A percentile compares a stretch with the other conserved stretches of the same genome.
Evolutionary conservation across 371 early-diverging fungal species (phyloP).

Genomic region (Mortierella polycephala): DNA sequence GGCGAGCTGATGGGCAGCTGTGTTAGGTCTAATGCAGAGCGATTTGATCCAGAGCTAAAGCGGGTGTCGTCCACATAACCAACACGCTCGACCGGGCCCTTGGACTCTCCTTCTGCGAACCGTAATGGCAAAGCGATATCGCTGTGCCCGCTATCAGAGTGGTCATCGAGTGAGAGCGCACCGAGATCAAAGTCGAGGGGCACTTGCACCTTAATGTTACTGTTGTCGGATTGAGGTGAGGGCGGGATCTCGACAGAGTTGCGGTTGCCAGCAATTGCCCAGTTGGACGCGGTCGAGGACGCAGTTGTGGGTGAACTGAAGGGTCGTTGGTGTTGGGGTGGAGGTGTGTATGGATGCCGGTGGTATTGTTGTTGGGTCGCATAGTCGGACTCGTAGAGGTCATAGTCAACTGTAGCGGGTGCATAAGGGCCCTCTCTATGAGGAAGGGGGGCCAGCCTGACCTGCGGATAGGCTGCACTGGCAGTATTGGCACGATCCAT

Average conservation of each 20-base stretch:
- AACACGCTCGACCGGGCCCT: slow-evolving; percentile 33
- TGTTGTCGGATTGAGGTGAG: slow-evolving; percentile 13
- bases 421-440: neutral
- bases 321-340: neutral
- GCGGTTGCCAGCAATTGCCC: slow-evolving; percentile 3
- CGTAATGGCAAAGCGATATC: slow-evolving; percentile 27
- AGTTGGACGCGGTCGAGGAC: slow-evolving; percentile 17
- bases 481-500: too few relatives aligned
- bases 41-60: slow-evolving; percentile 35
- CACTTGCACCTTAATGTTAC: slow-evolving; percentile 34
- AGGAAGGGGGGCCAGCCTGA: slow-evolving; percentile 26
- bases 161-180: slow-evolving; percentile 21
- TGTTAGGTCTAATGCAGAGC: slow-evolving; percentile 8
- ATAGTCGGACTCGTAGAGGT: slow-evolving; percentile 25
- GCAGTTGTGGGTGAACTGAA: slow-evolving; percentile 20
- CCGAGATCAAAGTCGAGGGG: slow-evolving; percentile 44
- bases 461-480: slow-evolving; percentile 1
- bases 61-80: slow-evolving; percentile 49
- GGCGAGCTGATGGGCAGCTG: neutral
- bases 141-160: neutral
- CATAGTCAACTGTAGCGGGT: slow-evolving; percentile 2
- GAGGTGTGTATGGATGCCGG: slow-evolving; percentile 6
- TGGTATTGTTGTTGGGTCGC: neutral
- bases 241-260: slow-evolving; percentile 3
- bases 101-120: slow-evolving; percentile 34